Evolutionary conservation across 148 eudicot species (phyloP).

Genomic region (Amaranthus hypochondriacus): DNA sequence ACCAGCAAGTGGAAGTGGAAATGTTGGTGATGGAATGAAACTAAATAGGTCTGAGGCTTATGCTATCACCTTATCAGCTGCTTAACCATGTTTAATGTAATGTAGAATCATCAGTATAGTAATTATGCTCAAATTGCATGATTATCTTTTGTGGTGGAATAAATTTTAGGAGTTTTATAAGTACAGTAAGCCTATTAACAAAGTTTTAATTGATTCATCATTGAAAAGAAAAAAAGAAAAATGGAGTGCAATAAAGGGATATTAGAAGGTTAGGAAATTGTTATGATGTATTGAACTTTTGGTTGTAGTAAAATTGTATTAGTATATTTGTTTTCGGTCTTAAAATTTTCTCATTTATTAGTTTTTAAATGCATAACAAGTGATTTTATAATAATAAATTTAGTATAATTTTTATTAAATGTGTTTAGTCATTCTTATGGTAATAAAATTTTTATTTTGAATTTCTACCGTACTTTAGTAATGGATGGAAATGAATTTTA

Average conservation of each 20-base stretch:
- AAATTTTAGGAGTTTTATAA: not conserved
- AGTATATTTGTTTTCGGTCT: no score
- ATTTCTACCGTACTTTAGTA: no score
- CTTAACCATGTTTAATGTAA: not conserved
- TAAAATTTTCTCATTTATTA: no score
- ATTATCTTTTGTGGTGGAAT: not conserved
- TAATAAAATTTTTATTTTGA: no score
- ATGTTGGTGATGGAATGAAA: conserved; percentile 12
- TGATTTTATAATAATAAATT: no score
- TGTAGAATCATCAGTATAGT: not conserved
- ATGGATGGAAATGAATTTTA: no score
- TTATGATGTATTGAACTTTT: conserved; percentile 8
- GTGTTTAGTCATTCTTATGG: not conserved
- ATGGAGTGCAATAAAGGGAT: not conserved
- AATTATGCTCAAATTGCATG: not conserved
- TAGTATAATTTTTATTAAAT: not conserved
- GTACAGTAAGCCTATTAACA: not conserved
- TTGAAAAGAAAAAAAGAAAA: not conserved
- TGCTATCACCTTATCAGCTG: conserved; percentile 24
- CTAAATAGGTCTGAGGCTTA: conserved; percentile 16
- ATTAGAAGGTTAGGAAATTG: not conserved
- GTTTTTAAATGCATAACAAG: no score
- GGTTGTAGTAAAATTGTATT: not conserved
- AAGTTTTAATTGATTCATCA: not conserved
- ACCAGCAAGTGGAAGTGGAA: not conserved